Base-by-base conservation (phyloP, 345 rosid genomes). In the Syzygium grande region DNA sequence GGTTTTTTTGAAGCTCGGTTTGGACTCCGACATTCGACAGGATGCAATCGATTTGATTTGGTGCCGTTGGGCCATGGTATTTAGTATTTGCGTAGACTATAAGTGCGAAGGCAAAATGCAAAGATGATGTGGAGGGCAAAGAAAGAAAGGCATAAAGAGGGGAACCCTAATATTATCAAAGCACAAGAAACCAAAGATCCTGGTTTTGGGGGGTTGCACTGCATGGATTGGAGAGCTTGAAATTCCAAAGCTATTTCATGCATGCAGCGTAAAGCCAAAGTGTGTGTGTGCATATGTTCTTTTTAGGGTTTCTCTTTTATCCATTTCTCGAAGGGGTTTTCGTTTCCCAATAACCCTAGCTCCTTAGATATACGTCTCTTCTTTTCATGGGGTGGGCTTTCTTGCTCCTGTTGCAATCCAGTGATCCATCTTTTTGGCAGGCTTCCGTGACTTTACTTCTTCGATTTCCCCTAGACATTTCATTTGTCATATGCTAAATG, bases 211-310 rank as follows among this genome's bases (percentile, higher is more conserved):
- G 46, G 25, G 51, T 14, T 86, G 80, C 38, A 55, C 52, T 43
- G 87, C 84, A 89, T 91, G 90, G 91, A 90, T 86, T 85, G 88
- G 77, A 89, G 92, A 90, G 93, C 93, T 88, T 90, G 89, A 84
- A 91, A 91, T 89, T 89, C 89, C 88, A 90, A 92, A 86, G 88
- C 22, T 34, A 85, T 55, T 12, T 54, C 77, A 53, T 85, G 68
- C 46, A 77, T 59, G 51, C 89, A 85, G 77, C 52, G 23, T 52
- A 83, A 88, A 85, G 87, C 85, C 51, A 88, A 63, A 55, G 85
- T 68, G 23, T 16, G 80, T 38, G 58, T 11, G 43, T 56, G 12
- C 21, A 22, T 41, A 9, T 86, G 38, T 14, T 61, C 51, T 41
- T 17, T 78, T 79, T 78, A 43, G 51, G 51, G 88, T 22, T 78